Conservation (phyloP, 805 yeast species). For the Myxozyma melibiosi region DNA sequence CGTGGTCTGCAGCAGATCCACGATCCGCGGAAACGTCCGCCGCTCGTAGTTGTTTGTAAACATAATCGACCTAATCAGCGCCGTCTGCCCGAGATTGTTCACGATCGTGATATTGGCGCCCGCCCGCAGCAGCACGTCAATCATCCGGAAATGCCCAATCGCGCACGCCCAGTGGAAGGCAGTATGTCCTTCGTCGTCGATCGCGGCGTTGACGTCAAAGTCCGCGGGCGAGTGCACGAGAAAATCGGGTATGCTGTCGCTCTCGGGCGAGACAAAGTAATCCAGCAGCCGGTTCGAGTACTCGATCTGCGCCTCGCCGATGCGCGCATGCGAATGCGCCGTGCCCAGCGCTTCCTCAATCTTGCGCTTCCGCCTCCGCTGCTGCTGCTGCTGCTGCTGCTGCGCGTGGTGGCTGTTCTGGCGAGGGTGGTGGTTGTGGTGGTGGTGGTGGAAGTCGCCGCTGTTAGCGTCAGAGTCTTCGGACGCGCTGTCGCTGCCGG, state of each 20-base stretch:
- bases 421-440: no score
- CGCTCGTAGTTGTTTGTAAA: constrained; percentile 87
- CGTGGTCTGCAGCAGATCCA: constrained; percentile 74
- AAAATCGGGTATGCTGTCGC: constrained; percentile 63
- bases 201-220: constrained; percentile 72
- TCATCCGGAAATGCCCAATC: constrained; percentile 80
- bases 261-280: constrained; percentile 60
- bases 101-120: constrained; percentile 69
- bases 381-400: constrained; percentile 1
- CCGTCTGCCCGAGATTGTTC: constrained; percentile 79
- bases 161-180: constrained; percentile 98
- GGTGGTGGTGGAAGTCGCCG: constrained; percentile 5
- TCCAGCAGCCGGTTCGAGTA: constrained; percentile 53
- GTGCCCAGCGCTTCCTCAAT: constrained; percentile 18
- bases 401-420: no score
- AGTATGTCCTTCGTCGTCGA: constrained; percentile 93
- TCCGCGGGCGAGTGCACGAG: constrained; percentile 63
- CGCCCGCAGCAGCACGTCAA: constrained; percentile 69
- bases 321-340: constrained; percentile 23
- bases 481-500: constrained; percentile 58
- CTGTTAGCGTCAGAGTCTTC: constrained; percentile 40
- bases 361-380: constrained; percentile 13
- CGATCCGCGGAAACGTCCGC: constrained; percentile 74
- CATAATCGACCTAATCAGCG: constrained; percentile 78
- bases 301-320: constrained; percentile 43